Percentiles rank a stretch among this genome's conserved stretches.
phyloP scores from a whole-genome alignment of 75 land plant genomes.

The Sequoia sempervirens region DNA sequence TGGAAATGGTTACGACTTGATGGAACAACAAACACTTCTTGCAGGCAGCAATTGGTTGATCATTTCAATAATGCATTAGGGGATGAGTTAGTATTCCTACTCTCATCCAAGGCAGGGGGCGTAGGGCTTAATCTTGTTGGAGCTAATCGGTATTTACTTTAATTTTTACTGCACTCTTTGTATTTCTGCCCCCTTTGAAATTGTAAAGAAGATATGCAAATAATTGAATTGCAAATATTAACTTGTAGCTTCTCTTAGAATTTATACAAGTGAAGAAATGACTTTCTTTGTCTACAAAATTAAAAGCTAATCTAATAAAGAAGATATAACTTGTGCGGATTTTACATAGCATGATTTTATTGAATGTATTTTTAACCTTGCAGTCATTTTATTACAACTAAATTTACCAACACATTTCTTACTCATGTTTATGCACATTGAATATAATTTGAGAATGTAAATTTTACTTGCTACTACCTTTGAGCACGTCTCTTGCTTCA shows the following conservation, averaged over 20 bases:
- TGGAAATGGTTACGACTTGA: constrained; percentile 48
- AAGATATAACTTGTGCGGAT: too few relatives aligned
- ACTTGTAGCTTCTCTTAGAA: not conserved
- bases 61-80: constrained; percentile 35
- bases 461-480: not conserved
- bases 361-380: not conserved
- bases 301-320: not conserved
- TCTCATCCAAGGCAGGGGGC: constrained; percentile 54
- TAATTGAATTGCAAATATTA: not conserved
- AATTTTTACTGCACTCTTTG: not conserved
- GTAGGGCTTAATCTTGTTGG: constrained; percentile 44
- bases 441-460: not conserved
- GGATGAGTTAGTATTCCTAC: constrained; percentile 30
- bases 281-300: not conserved
- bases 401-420: not conserved
- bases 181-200: not conserved
- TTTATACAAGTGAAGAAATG: not conserved
- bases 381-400: not conserved
- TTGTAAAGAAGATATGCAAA: not conserved
- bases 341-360: not conserved
- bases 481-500: not conserved
- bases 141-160: constrained; percentile 26
- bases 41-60: constrained; percentile 34
- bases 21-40: constrained; percentile 33
- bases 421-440: not conserved